phyloP scores from a whole-genome alignment of 164 flowering plant species.

The Warburgia ugandensis region DNA sequence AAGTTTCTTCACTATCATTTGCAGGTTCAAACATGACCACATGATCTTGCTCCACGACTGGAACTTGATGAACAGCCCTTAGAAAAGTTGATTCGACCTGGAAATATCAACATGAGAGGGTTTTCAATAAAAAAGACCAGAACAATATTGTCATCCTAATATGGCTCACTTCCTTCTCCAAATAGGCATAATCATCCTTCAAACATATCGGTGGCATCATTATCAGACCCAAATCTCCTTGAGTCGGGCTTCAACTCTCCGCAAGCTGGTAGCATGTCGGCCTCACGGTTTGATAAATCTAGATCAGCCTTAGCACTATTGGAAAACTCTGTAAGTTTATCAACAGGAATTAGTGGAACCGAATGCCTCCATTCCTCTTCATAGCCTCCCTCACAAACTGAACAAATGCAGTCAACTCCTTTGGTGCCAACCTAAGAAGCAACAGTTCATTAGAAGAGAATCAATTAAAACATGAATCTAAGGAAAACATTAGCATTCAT shows the following conservation, averaged over 20 bases:
- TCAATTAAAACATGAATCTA: no score
- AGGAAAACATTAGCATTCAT: no score
- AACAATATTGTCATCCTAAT: no score
- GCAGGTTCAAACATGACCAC: no score
- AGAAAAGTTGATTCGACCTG: slow-evolving; percentile 92
- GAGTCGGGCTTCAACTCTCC: slow-evolving; percentile 53
- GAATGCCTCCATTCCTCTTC: slow-evolving; percentile 98
- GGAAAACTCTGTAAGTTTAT: slow-evolving; percentile 47
- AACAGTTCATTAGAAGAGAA: no score
- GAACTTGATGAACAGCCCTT: slow-evolving; percentile 69
- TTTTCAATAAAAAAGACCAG: background rate
- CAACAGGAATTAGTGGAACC: slow-evolving; percentile 77
- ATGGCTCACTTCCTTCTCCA: slow-evolving; percentile 77
- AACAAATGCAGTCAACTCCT: slow-evolving; percentile 84
- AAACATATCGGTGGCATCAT: slow-evolving; percentile 35
- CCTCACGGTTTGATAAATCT: slow-evolving; percentile 41
- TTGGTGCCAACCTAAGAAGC: slow-evolving; percentile 68
- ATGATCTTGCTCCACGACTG: slow-evolving; percentile 46
- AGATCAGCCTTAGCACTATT: slow-evolving; percentile 32
- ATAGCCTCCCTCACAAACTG: slow-evolving; percentile 57
- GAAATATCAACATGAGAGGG: slow-evolving; percentile 4
- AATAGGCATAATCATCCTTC: slow-evolving; percentile 46
- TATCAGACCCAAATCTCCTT: slow-evolving; percentile 41
- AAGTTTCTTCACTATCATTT: no score
- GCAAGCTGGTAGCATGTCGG: slow-evolving; percentile 39